These are phyloP conservation scores for Cyberlindnera suaveolens DNA, from an alignment of 805 yeast genomes.

Conservation along the genomic window DNA sequence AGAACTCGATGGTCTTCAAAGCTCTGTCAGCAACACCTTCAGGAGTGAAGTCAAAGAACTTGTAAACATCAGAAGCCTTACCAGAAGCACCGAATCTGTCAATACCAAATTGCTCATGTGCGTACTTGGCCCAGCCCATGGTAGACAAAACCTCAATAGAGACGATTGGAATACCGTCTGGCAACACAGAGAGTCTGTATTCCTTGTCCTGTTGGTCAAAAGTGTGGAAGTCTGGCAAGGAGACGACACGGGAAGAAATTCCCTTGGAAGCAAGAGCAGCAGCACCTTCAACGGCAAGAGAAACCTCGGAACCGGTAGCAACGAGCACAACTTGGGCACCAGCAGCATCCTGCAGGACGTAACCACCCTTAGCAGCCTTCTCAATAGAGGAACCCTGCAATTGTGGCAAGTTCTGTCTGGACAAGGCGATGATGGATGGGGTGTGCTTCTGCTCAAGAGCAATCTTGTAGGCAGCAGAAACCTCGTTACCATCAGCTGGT, in stretches of 20 bases:
- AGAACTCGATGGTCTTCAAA: conserved; percentile 69
- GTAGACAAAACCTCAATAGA: conserved; percentile 93
- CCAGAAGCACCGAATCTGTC: conserved; percentile 97
- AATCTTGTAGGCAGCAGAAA: conserved; percentile 71
- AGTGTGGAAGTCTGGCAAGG: conserved; percentile 88
- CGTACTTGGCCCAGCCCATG: conserved; percentile 88
- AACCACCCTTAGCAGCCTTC: conserved; percentile 94
- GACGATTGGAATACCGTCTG: conserved; percentile 89
- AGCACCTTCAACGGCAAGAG: conserved; percentile 75
- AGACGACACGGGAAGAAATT: conserved; percentile 74
- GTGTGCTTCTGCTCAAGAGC: conserved; percentile 57
- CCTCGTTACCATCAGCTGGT: conserved; percentile 91
- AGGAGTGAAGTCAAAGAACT: conserved; percentile 83
- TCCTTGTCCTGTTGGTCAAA: conserved; percentile 79
- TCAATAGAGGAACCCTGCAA: conserved; percentile 88
- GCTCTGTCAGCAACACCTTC: conserved; percentile 91
- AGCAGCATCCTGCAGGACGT: conserved; percentile 58
- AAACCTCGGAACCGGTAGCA: conserved; percentile 91
- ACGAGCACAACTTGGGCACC: conserved; percentile 69
- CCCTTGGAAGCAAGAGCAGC: conserved; percentile 62
- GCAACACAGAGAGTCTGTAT: conserved; percentile 81
- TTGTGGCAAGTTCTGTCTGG: conserved; percentile 90
- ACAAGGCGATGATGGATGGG: conserved; percentile 69
- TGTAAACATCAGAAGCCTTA: conserved; percentile 75
- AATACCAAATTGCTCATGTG: conserved; percentile 95